Base-by-base conservation (phyloP, 1,284 basidiomycete species). In the Xerocomus cyaneibrunnescens region DNA sequence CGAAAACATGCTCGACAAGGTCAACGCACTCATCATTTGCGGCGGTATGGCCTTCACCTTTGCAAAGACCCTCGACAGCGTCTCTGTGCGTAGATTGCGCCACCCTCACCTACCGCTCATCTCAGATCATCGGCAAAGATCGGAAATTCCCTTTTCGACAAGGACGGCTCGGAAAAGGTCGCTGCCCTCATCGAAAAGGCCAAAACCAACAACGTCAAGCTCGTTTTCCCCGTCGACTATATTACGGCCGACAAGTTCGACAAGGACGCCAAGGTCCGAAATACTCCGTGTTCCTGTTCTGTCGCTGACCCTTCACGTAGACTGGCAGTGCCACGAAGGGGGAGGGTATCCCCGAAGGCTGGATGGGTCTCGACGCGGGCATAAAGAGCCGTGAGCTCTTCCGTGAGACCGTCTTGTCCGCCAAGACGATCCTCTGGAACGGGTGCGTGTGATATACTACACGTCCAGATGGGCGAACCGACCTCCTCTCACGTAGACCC, bases 21-120 rank as follows among this genome's bases (percentile, higher is more conserved):
- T 99, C 74, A 80, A 99, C 77, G 92, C 89, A 48, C 78, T 99
- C 61, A 98, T 99, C 74, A 92, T 99, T 64, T 92, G 93, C 64
- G 97, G 97, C 69, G 96, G 96, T 42, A 99, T 99, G 96, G 92
- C 94, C 43, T 99, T 98, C 76, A 99, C 96, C 56, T 99, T 99
- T 82, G 96, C 97, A 77, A 99, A 98, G 80, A 90, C 87, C 7
- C 79, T 98, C 48, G 81, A 98, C 57, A 80, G 84, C 59, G 81
- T 96, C 53, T 66, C 84, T 43, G 90, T 90, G 62, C 61, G 80
- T 70, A 41, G 1, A 21, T 12, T 39, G 13, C 22, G 14, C 42
- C 10, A 1, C 35, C 42, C 17, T 42, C 13, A 10, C 5, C 12
- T 27, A 5, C 28, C 7, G 2, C 13, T 36, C 51, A 32, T 48